Base-by-base conservation (phyloP, 805 yeast species). In the Priceomyces medius region DNA sequence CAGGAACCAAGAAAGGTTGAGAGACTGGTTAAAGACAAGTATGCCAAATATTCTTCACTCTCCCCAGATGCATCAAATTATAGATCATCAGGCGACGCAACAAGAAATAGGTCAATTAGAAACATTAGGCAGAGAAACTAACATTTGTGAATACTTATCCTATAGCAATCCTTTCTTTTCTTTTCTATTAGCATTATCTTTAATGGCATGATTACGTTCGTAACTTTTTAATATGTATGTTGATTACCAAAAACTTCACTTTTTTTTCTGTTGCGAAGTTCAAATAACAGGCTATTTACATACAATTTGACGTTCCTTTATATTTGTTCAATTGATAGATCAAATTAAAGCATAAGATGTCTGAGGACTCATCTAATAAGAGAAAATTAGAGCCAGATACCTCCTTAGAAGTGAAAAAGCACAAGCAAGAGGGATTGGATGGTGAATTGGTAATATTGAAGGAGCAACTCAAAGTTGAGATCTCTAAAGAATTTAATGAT, bases 401-500 rank as follows among this genome's bases (percentile, higher is more conserved):
- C 4, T 16, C 38, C 16, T 20, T n/a, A 16, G 43, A 42, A 12
- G 31, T 37, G 10, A 51, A 46, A 27, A 49, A 48, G 33, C 18
- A 43, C 27, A 51, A 40, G 34, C 31, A 38, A 16, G 36, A 40
- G 29, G 28, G 35, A 9, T 20, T 33, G 20, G 35, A 26, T 4
- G 20, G 23, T 13, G 39, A 48, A 46, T 10, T 50, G 37, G 38
- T 65, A 29, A 35, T 54, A 20, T 51, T 59, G 53, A 65, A 69
- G 50, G 47, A 61, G 37, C 45, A 67, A 43, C 58, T 70, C 45
- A 51, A 59, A 8, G 45, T 63, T 54, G 55, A 65, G 40, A 53
- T 66, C 40, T 61, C 55, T 34, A 42, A 41, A 2, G 48, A 42
- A 8, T 56, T 53, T 29, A 53, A 49, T 37, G 38, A 35, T 7